Evolutionary conservation across 306 rosid genomes (phyloP), one percentile per base, ranked within the genome.

Genomic region (Sicyos edulis): DNA sequence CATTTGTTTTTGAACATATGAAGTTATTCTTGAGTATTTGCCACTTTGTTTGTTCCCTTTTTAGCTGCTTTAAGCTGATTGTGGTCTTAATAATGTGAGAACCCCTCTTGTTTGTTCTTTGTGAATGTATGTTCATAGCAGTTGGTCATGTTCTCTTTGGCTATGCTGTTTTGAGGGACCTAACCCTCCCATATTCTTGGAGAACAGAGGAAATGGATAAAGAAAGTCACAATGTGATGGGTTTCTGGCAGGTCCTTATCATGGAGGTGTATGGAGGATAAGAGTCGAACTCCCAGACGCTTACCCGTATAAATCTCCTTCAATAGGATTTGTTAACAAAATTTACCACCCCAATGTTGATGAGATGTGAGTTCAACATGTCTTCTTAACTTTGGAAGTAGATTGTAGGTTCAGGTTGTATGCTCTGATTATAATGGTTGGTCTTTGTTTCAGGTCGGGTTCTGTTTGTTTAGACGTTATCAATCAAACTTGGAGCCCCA

Each of bases 341-440:
- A 86, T 92, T 50, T 92, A 81, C 78, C 98, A 92, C 80, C 98
- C 98, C 73, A 92, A 92, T 86, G 90, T 92, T 53, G 98, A 92
- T 86, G 96, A 90, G 79, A 75, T 81, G 98, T 92, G 89, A 90
- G 72, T 47, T 68, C 42, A 68, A 3, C 4, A 21, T 68, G 17
- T 68, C 57, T 22, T 68, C 44, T 49, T 49, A 14, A 24, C 21
- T 68, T 67, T 45, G 72, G 72, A 44, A 12, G 54, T 45, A 11
- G 29, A 19, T 49, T 67, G 42, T 49, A 47, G 32, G 55, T 47
- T 24, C 22, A 47, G 32, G 55, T 47, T 24, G 20, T 49, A 66
- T 44, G 71, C 54, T 44, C 19, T 45, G 54, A 44, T 21, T 7
- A 7, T 68, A 40, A 11, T 68, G 19, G 21, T 68, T 68, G 54